Percentiles rank a stretch among this genome's conserved stretches.
Evolutionary conservation across 2,329 filamentous ascomycete species (phyloP).

Genomic region (Aspergillus thermomutatus): DNA sequence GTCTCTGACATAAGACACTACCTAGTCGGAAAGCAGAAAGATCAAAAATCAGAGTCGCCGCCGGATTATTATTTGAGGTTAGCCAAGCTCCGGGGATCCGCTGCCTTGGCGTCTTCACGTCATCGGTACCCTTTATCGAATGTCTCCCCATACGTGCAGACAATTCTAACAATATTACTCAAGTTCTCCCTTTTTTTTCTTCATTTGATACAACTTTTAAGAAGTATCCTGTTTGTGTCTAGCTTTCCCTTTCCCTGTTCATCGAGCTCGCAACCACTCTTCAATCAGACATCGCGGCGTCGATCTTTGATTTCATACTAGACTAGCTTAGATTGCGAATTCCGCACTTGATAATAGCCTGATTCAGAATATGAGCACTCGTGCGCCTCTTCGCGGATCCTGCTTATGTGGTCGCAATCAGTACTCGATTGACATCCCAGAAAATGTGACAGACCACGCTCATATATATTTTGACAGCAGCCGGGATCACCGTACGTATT

Average conservation of each 20-base stretch:
- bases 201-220: neutral
- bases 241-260: neutral
- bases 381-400: constrained; percentile 63
- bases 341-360: neutral
- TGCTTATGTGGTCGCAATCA: constrained; percentile 85
- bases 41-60: neutral
- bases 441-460: constrained; percentile 53
- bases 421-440: constrained; percentile 71
- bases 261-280: neutral
- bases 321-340: neutral
- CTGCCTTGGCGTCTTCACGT: constrained; percentile 9
- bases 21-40: neutral
- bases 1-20: neutral
- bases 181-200: neutral
- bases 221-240: neutral
- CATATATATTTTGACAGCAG: constrained; percentile 74
- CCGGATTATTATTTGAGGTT: constrained; percentile 3
- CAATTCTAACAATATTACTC: neutral
- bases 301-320: neutral
- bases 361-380: constrained; percentile 15
- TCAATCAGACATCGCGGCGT: neutral
- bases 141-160: neutral
- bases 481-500: constrained; percentile 65
- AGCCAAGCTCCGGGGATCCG: constrained; percentile 6
- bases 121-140: constrained; percentile 3